Percentiles rank a stretch among this genome's conserved stretches.
These are phyloP conservation scores for Cladophialophora chaetospira DNA, from an alignment of 2,329 filamentous ascomycete genomes.

Conservation along the genomic window DNA sequence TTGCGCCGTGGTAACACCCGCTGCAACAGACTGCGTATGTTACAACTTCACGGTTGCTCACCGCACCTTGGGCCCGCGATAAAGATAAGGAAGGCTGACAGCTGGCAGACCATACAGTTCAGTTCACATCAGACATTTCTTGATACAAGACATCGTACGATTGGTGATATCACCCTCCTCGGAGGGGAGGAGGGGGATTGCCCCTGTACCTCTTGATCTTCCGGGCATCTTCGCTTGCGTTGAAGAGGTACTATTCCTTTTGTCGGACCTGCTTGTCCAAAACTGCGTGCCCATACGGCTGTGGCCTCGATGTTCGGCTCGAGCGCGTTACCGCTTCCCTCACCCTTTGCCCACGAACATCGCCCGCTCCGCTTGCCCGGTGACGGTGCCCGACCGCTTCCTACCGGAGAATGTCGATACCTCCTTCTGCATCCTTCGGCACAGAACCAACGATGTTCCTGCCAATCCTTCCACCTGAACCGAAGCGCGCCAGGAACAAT, in stretches of 20 bases:
- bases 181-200: conserved; percentile 8
- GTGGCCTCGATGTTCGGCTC: conserved; percentile 34
- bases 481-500: conserved; percentile 42
- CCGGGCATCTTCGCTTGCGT: conserved; percentile 18
- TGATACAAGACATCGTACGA: conserved; percentile 8
- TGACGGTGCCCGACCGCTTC: conserved; percentile 32
- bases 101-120: conserved; percentile 16
- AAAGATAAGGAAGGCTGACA: conserved; percentile 18
- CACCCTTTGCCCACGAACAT: conserved; percentile 30
- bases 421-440: conserved; percentile 34
- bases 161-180: conserved; percentile 20
- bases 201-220: conserved; percentile 7
- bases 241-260: conserved; percentile 5
- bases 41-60: conserved; percentile 11
- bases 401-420: conserved; percentile 38
- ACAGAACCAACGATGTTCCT: conserved; percentile 44
- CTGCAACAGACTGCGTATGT: conserved; percentile 20
- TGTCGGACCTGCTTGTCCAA: conserved; percentile 6
- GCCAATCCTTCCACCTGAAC: conserved; percentile 45
- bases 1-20: conserved; percentile 26
- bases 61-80: conserved; percentile 22
- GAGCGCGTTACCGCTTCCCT: conserved; percentile 27
- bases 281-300: conserved; percentile 2
- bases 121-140: conserved; percentile 11
- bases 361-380: conserved; percentile 31